Evolutionary conservation across 768 basidiomycete genomes (phyloP), one percentile per base, ranked within the genome.

Genomic region (Termitomyces titanicus): DNA sequence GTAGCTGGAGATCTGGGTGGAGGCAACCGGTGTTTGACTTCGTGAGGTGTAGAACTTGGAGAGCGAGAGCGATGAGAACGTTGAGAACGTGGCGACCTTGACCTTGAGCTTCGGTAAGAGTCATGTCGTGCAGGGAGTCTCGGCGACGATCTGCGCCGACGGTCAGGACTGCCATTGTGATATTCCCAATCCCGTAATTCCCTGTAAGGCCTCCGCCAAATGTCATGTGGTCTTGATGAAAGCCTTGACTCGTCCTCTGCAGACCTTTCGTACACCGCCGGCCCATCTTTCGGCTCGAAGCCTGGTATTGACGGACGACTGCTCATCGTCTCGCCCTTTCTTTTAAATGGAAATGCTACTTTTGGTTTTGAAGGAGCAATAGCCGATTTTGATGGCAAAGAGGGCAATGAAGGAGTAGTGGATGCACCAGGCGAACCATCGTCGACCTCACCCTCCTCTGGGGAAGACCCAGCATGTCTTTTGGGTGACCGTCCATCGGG

Each of bases 361-460:
- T 81, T 83, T 18, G 73, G 45, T 66, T 81, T 70, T 61, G 58
- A 18, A 58, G 63, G 20, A 61, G 61, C 11, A 39, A 27, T 35
- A 29, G 49, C 63, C 46, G 75, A 69, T 61, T 77, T 74, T 0
- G 70, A 59, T n/a, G 74, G 73, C 46, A 70, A 61, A 22, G 66
- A 63, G 37, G 71, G 62, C 48, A 67, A 58, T 37, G 66, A 55
- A 42, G 59, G 50, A 40, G 62, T 55, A 49, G 66, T 54, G 33
- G 63, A 43, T 63, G 57, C 61, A 50, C 40, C 20, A 52, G 65
- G 51, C 15, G 63, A 51, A 53, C 62, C 72, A 67, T 91, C 89
- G 70, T 89, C 88, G 47, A 92, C 72, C 63, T 92, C 90, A 56
- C 90, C 90, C 66, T 92, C 90, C 69, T 92, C 90, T 47, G 89